Evolutionary conservation across 2,329 filamentous ascomycete species (phyloP).

Genomic region (Paraphoma sp.): DNA sequence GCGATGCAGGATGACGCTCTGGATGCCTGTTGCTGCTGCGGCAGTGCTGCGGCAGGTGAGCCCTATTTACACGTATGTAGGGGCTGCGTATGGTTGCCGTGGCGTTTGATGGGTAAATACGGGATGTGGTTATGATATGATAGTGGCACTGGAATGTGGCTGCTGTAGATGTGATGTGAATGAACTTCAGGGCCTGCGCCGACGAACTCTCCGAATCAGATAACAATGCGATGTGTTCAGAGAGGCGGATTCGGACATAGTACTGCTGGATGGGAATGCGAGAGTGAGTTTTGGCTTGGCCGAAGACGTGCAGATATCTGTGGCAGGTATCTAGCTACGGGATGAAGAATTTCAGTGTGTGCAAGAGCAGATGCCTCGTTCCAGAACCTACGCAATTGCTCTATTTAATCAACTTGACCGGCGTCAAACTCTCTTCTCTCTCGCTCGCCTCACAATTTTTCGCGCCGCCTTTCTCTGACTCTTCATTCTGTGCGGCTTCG

Average conservation of each 20-base stretch:
- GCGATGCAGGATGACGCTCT: conserved; percentile 8
- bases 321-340: neutral
- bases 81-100: neutral
- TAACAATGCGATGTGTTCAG: conserved; percentile 33
- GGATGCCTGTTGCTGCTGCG: conserved; percentile 2
- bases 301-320: neutral
- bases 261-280: conserved; percentile 19
- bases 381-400: neutral
- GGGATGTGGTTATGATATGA: no score
- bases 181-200: conserved; percentile 34
- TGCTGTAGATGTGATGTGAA: conserved; percentile 8
- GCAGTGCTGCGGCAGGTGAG: neutral
- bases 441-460: conserved; percentile 12
- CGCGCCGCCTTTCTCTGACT: neutral
- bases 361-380: conserved; percentile 6
- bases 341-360: neutral
- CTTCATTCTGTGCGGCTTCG: neutral
- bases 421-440: neutral
- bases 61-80: neutral
- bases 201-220: conserved; percentile 41
- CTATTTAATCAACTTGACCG: neutral
- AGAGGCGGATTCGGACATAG: conserved; percentile 42
- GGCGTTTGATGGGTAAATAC: neutral
- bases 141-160: neutral
- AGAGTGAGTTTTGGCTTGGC: conserved; percentile 7